Conservation (phyloP, 306 rosid species). For the Arachis stenosperma region DNA sequence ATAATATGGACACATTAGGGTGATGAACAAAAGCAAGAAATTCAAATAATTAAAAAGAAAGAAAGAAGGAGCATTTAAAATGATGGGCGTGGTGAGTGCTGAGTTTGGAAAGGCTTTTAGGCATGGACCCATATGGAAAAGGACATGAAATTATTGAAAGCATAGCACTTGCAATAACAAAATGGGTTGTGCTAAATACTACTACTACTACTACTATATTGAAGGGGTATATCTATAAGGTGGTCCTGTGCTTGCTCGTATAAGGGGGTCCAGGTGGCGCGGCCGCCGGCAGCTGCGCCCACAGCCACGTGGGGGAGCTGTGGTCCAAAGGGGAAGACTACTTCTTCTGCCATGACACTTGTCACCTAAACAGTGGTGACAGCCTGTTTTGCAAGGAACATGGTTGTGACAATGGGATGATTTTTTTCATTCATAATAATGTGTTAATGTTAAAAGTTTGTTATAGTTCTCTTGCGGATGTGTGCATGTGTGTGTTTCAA, state of each 20-base stretch:
- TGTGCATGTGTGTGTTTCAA: neutral
- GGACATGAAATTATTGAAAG: conserved; percentile 70
- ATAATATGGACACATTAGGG: neutral
- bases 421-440: neutral
- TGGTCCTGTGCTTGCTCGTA: conserved; percentile 54
- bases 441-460: conserved; percentile 30
- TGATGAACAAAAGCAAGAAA: conserved; percentile 1
- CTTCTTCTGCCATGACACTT: conserved; percentile 41
- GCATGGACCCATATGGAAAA: conserved; percentile 53
- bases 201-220: neutral
- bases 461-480: neutral
- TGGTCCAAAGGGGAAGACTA: conserved; percentile 55
- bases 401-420: conserved; percentile 4
- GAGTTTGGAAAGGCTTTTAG: conserved; percentile 45
- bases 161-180: conserved; percentile 39
- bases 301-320: conserved; percentile 66
- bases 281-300: conserved; percentile 61
- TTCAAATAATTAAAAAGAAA: neutral
- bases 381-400: conserved; percentile 50
- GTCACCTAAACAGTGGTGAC: conserved; percentile 47
- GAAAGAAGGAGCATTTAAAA: conserved; percentile 35
- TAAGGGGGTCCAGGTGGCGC: conserved; percentile 52
- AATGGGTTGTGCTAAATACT: conserved; percentile 34
- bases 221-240: conserved; percentile 38
- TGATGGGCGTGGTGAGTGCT: conserved; percentile 44